Base-by-base conservation (phyloP, 179 eudicot genomes). In the Silene vulgaris region DNA sequence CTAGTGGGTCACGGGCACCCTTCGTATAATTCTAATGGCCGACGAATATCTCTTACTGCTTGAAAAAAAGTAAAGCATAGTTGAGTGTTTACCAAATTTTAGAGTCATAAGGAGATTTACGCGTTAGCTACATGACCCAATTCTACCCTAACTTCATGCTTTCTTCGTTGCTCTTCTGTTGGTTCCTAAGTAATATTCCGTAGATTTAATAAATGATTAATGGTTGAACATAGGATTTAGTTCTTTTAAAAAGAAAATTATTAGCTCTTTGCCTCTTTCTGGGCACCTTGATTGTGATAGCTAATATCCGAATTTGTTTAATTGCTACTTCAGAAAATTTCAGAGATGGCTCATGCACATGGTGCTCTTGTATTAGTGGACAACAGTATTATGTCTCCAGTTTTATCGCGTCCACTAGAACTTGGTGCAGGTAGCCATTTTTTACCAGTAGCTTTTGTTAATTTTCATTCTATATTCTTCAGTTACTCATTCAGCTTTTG, bases 321-420 rank as follows among this genome's bases (percentile, higher is more conserved):
- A 56, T 57, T 57, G 28, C 8, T 29, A 17, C 68, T 78, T 48
- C 81, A 95, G 99, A 95, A 87, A 90, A 90, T 93, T 75, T 84
- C 99, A 37, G 97, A 89, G 80, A 74, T 95, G 67, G 99, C 99
- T 72, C 99, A 95, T 87, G 90, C 91, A 35, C 89, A 84, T 60
- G 99, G 91, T 54, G 99, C 99, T 71, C 85, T 95, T 77, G 84
- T 95, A 19, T 82, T 95, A 89, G 99, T 95, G 75, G 99, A 95
- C 79, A 95, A 95, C 83, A 92, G 99, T 80, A 90, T 95, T 76
- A 89, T 95, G 99, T 95, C 99, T 71, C 96, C 99, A 17, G 97
- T 95, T 64, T 74, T 95, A 80, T 95, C 93, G 35, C 97, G 67
- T 64, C 97, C 99, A 1, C 76, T 95, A 78, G 97, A 95, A 78